These are phyloP conservation scores for Radiomyces spectabilis DNA, from an alignment of 192 early-diverging fungal species.

Conservation along the genomic window DNA sequence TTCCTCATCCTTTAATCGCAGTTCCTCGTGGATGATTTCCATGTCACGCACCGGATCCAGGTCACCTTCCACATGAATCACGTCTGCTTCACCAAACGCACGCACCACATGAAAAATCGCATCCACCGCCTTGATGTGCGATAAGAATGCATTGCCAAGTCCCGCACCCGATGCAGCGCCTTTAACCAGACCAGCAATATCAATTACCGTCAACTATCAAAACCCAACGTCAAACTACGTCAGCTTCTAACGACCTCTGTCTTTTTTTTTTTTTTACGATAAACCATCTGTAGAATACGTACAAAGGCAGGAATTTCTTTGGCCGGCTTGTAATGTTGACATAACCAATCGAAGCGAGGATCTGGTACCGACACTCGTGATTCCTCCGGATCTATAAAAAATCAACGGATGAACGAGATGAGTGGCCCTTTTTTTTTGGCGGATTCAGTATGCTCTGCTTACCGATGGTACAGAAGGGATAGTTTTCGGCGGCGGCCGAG, in stretches of 20 bases:
- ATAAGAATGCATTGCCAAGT: slow-evolving; percentile 92
- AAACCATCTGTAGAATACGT: slow-evolving; percentile 27
- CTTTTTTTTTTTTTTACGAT: slow-evolving; percentile 31
- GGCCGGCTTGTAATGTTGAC: slow-evolving; percentile 57
- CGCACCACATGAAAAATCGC: slow-evolving; percentile 81
- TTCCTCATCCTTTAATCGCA: slow-evolving; percentile 90
- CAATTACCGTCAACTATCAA: slow-evolving; percentile 78
- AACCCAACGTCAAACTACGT: no score
- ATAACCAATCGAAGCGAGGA: slow-evolving; percentile 78
- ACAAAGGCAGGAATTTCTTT: slow-evolving; percentile 56
- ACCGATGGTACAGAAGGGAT: slow-evolving; percentile 94
- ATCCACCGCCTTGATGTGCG: slow-evolving; percentile 81
- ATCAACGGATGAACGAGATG: neutral
- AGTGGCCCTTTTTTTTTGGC: neutral
- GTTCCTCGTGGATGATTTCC: slow-evolving; percentile 91
- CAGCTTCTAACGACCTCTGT: slow-evolving; percentile 1
- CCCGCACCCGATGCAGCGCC: slow-evolving; percentile 73
- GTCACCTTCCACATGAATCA: slow-evolving; percentile 89
- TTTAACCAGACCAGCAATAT: slow-evolving; percentile 98
- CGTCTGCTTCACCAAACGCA: slow-evolving; percentile 88
- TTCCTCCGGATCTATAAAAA: slow-evolving; percentile 80
- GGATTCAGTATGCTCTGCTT: neutral
- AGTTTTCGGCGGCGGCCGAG: slow-evolving; percentile 79
- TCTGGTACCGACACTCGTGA: slow-evolving; percentile 90
- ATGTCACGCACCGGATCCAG: slow-evolving; percentile 90